Evolutionary conservation across 1,284 basidiomycete species (phyloP).

Genomic region (Hemileccinum hortonii): DNA sequence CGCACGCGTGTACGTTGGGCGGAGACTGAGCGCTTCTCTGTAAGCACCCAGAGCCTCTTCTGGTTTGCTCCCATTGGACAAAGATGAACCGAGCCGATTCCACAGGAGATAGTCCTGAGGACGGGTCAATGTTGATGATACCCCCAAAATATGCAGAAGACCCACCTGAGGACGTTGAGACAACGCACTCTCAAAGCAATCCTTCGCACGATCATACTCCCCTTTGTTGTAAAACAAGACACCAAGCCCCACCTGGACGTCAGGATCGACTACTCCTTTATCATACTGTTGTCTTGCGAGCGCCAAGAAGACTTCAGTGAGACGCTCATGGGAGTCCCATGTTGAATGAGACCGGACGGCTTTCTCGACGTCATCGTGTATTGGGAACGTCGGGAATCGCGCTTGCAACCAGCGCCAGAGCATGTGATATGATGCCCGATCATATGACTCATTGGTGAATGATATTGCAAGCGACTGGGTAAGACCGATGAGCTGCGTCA

Average conservation of each 20-base stretch:
- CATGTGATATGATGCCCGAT: constrained; percentile 85
- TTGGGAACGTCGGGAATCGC: constrained; percentile 68
- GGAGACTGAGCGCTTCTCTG: constrained; percentile 86
- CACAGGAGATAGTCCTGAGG: constrained; percentile 88
- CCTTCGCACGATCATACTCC: constrained; percentile 79
- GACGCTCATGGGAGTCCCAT: constrained; percentile 83
- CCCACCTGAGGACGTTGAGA: constrained; percentile 69
- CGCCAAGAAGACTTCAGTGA: constrained; percentile 84
- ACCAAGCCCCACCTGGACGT: constrained; percentile 92
- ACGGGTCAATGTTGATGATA: not conserved
- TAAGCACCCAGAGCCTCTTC: constrained; percentile 97
- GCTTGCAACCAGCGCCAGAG: constrained; percentile 85
- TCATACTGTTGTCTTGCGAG: constrained; percentile 80
- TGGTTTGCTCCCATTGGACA: constrained; percentile 93
- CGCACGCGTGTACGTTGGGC: constrained; percentile 95
- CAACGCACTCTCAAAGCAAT: constrained; percentile 90
- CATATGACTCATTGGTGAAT: constrained; percentile 95
- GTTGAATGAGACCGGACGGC: constrained; percentile 61
- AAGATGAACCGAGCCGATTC: constrained; percentile 94
- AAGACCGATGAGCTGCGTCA: constrained; percentile 1
- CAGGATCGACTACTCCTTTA: constrained; percentile 78
- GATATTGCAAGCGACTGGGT: constrained; percentile 89
- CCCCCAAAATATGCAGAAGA: constrained; percentile 5
- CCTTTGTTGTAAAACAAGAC: constrained; percentile 88
- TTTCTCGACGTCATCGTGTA: constrained; percentile 57